phyloP scores from a whole-genome alignment of 2,329 filamentous ascomycete genomes.

The Hymenoscyphus linearis region DNA sequence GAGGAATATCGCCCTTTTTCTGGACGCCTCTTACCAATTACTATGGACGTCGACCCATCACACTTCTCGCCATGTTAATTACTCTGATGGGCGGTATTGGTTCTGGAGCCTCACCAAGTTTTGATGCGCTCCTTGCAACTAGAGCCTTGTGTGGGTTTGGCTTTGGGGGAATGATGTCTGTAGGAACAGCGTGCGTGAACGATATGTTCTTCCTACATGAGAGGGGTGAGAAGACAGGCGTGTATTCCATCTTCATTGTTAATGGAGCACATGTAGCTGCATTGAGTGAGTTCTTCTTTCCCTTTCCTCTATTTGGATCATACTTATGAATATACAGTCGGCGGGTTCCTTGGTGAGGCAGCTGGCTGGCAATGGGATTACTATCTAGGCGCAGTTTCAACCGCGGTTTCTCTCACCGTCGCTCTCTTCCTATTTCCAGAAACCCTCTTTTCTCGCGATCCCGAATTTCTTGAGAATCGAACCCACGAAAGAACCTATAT shows the following conservation, averaged over 20 bases:
- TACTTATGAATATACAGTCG: conserved; percentile 18
- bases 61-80: conserved; percentile 24
- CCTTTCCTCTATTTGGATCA: background rate
- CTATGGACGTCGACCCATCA: conserved; percentile 30
- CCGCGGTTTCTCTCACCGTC: conserved; percentile 20
- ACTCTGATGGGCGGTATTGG: conserved; percentile 28
- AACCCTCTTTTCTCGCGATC: conserved; percentile 29
- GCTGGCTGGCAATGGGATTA: conserved; percentile 31
- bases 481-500: conserved; percentile 22
- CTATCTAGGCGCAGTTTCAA: conserved; percentile 27
- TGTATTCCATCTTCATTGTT: conserved; percentile 29
- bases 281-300: conserved; percentile 18
- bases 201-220: conserved; percentile 31
- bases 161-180: conserved; percentile 30
- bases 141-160: conserved; percentile 27
- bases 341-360: conserved; percentile 26
- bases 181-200: conserved; percentile 28
- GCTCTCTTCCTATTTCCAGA: conserved; percentile 31
- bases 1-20: conserved; percentile 29
- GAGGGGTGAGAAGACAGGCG: conserved; percentile 28
- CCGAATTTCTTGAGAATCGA: conserved; percentile 20
- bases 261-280: conserved; percentile 30
- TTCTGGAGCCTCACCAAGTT: conserved; percentile 21
- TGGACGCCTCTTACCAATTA: conserved; percentile 26
- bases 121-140: conserved; percentile 24